phyloP scores from a whole-genome alignment of 2,329 filamentous ascomycete genomes.

The Aspergillus sp. region DNA sequence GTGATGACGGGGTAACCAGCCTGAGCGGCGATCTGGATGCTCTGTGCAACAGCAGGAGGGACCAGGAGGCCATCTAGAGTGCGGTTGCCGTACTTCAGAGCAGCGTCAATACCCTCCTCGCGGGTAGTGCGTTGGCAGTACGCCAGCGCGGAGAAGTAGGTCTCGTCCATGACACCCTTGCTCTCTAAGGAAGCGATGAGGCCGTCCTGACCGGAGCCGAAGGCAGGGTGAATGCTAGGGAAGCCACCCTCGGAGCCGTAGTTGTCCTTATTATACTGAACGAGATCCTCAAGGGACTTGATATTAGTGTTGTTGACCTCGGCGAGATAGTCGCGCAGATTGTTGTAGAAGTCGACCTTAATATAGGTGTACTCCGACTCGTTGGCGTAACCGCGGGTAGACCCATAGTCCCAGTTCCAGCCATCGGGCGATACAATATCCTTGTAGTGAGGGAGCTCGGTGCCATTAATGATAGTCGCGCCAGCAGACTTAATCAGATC shows the following conservation, averaged over 20 bases:
- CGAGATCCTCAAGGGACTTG: conserved; percentile 62
- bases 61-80: conserved; percentile 65
- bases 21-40: conserved; percentile 69
- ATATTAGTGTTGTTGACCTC: conserved; percentile 62
- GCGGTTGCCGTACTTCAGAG: conserved; percentile 49
- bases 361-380: conserved; percentile 73
- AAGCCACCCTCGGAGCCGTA: conserved; percentile 66
- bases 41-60: conserved; percentile 66
- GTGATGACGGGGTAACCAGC: conserved; percentile 74
- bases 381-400: conserved; percentile 62
- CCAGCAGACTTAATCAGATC: conserved; percentile 59
- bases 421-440: conserved; percentile 63
- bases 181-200: conserved; percentile 64
- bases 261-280: conserved; percentile 63
- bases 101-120: conserved; percentile 68
- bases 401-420: conserved; percentile 75
- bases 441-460: conserved; percentile 64
- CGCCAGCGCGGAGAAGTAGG: conserved; percentile 64
- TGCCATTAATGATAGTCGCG: conserved; percentile 67
- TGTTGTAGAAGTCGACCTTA: conserved; percentile 63
- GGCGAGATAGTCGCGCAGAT: conserved; percentile 63
- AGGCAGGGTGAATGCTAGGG: conserved; percentile 62
- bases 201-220: conserved; percentile 68
- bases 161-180: conserved; percentile 61
- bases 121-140: conserved; percentile 60